Evolutionary conservation across 768 basidiomycete genomes (phyloP).

Genomic region (Russula virescens): DNA sequence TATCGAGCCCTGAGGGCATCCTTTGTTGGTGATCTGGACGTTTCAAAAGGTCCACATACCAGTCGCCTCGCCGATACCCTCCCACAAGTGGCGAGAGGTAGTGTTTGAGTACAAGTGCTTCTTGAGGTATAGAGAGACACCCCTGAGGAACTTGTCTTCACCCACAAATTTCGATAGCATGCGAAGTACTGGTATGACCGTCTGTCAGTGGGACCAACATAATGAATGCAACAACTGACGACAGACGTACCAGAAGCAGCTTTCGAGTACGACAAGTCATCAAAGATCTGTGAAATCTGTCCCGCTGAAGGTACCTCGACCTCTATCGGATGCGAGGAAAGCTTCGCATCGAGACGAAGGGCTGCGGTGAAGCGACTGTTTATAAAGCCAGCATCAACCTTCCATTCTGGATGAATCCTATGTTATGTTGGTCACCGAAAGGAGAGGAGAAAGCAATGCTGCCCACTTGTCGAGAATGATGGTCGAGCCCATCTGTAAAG

Average conservation of each 20-base stretch:
- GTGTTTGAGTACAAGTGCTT: slow-evolving; percentile 81
- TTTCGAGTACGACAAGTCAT: slow-evolving; percentile 81
- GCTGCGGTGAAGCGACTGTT: slow-evolving; percentile 69
- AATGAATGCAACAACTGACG: too few species aligned
- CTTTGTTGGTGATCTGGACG: not conserved
- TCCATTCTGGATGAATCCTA: slow-evolving; percentile 83
- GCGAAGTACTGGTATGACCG: slow-evolving; percentile 57
- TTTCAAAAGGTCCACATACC: slow-evolving; percentile 31
- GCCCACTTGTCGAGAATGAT: slow-evolving; percentile 23
- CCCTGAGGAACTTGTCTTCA: slow-evolving; percentile 80
- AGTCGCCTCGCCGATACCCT: slow-evolving; percentile 72
- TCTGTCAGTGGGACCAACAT: not conserved
- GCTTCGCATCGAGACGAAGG: slow-evolving; percentile 73
- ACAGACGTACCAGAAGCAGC: slow-evolving; percentile 57
- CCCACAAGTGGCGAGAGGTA: slow-evolving; percentile 81
- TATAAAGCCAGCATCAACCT: slow-evolving; percentile 75
- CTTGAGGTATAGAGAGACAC: slow-evolving; percentile 90
- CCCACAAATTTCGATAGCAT: slow-evolving; percentile 93
- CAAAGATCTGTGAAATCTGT: slow-evolving; percentile 76
- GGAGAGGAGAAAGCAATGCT: not conserved
- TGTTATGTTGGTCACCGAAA: not conserved
- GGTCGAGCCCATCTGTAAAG: slow-evolving; percentile 46
- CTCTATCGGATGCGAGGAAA: slow-evolving; percentile 90
- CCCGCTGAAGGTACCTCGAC: slow-evolving; percentile 85
- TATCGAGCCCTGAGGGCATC: slow-evolving; percentile 47